Percentiles rank a stretch among this genome's conserved stretches.
Conservation (phyloP, 345 rosid species). For the Melaleuca quinquenervia region DNA sequence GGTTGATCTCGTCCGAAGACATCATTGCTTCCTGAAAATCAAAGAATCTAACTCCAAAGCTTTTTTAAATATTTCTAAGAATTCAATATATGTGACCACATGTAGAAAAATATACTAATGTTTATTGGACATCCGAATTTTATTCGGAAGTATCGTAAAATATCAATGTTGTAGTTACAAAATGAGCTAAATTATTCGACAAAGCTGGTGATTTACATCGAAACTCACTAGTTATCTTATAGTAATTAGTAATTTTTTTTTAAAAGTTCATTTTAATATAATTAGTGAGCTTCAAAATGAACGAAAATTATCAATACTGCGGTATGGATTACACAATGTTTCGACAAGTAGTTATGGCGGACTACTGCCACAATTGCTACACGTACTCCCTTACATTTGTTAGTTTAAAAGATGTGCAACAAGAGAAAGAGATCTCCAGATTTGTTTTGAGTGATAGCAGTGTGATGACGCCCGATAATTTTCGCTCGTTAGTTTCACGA, state of each 20-base stretch:
- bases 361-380: no score
- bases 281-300: neutral
- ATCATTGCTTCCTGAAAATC: neutral
- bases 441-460: neutral
- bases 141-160: neutral
- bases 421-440: neutral
- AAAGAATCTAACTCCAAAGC: neutral
- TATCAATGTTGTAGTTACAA: neutral
- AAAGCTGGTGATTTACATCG: neutral
- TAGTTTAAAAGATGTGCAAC: neutral
- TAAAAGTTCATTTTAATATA: neutral
- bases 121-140: neutral
- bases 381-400: neutral
- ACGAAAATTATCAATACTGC: accelerated
- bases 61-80: neutral
- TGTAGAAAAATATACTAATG: neutral
- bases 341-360: accelerated
- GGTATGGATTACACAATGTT: neutral
- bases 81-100: neutral
- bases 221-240: neutral
- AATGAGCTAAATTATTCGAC: neutral
- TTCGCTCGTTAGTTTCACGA: neutral
- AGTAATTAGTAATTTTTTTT: neutral
- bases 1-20: neutral
- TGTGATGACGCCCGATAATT: accelerated